phyloP scores from a whole-genome alignment of 2,329 filamentous ascomycete species.

The Basipetospora sp. region DNA sequence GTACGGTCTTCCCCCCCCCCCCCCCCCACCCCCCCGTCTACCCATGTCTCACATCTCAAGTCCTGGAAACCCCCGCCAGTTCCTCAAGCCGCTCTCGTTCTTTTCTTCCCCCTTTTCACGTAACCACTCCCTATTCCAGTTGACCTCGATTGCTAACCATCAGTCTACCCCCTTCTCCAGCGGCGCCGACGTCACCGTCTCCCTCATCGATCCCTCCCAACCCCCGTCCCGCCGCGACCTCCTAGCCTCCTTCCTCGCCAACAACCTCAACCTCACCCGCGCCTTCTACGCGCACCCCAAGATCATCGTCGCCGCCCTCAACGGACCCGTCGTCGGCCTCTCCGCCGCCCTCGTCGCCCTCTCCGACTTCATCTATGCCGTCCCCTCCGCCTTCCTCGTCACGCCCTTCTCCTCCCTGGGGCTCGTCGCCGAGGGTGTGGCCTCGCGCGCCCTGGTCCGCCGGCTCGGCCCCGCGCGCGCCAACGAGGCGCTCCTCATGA shows the following conservation, averaged over 20 bases:
- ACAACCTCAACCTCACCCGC: slow-evolving; percentile 80
- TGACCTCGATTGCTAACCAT: no score
- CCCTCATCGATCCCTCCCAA: neutral
- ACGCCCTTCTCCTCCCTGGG: slow-evolving; percentile 86
- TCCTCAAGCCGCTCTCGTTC: no score
- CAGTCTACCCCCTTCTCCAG: slow-evolving; percentile 1
- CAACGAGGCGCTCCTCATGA: slow-evolving; percentile 89
- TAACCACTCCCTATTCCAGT: no score
- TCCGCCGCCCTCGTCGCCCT: slow-evolving; percentile 70
- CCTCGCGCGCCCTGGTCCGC: slow-evolving; percentile 63
- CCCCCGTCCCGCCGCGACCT: slow-evolving; percentile 25
- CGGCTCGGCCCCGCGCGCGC: slow-evolving; percentile 67
- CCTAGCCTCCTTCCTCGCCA: slow-evolving; percentile 59
- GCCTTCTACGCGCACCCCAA: slow-evolving; percentile 90
- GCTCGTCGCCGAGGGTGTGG: slow-evolving; percentile 76
- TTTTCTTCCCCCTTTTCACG: no score
- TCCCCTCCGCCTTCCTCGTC: slow-evolving; percentile 68
- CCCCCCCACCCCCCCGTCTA: no score
- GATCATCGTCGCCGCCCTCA: slow-evolving; percentile 78
- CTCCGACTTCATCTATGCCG: slow-evolving; percentile 83
- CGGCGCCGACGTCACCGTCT: slow-evolving; percentile 8
- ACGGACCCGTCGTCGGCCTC: slow-evolving; percentile 80
- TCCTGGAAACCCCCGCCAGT: neutral
- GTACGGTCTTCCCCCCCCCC: slow-evolving; percentile 34
- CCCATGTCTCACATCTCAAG: neutral